A percentile compares a stretch with the other conserved stretches of the same genome.
Conservation (phyloP, 2,329 filamentous ascomycete species). For the Blastomyces gilchristii region DNA sequence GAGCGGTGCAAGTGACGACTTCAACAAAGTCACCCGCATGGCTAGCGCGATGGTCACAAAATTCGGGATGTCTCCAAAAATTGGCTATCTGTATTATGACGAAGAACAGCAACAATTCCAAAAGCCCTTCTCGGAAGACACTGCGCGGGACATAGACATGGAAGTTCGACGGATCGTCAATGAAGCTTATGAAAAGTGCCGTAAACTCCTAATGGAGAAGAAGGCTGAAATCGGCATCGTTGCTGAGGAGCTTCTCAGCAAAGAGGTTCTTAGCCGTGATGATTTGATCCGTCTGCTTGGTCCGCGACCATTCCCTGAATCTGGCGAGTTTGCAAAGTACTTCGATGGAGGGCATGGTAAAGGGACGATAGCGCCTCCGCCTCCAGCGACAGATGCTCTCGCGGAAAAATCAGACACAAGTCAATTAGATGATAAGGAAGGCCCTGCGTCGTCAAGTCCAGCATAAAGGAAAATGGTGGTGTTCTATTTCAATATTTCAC, state of each 20-base stretch:
- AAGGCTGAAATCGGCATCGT: slow-evolving; percentile 80
- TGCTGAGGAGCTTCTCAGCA: slow-evolving; percentile 81
- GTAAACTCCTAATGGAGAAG: slow-evolving; percentile 69
- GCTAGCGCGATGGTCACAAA: slow-evolving; percentile 98
- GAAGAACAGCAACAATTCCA: slow-evolving; percentile 70
- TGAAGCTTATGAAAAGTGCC: slow-evolving; percentile 85
- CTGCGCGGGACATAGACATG: slow-evolving; percentile 79
- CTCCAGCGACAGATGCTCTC: slow-evolving; percentile 11
- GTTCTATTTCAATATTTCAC: neutral
- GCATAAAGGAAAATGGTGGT: slow-evolving; percentile 1
- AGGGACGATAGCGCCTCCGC: slow-evolving; percentile 22
- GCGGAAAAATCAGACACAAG: slow-evolving; percentile 3
- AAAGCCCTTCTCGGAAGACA: slow-evolving; percentile 94
- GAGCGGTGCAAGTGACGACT: slow-evolving; percentile 88
- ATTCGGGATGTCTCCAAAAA: slow-evolving; percentile 94
- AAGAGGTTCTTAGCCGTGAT: slow-evolving; percentile 84
- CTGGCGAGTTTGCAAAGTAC: slow-evolving; percentile 87
- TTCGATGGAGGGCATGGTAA: slow-evolving; percentile 50
- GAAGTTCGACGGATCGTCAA: slow-evolving; percentile 90
- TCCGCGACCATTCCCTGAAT: slow-evolving; percentile 71
- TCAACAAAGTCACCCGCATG: slow-evolving; percentile 95
- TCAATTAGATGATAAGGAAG: slow-evolving; percentile 4
- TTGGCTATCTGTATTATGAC: slow-evolving; percentile 86
- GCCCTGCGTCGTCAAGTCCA: neutral
- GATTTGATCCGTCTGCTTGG: slow-evolving; percentile 87